Base-by-base conservation (phyloP, 1,284 basidiomycete genomes). In the Waitea zeae region DNA sequence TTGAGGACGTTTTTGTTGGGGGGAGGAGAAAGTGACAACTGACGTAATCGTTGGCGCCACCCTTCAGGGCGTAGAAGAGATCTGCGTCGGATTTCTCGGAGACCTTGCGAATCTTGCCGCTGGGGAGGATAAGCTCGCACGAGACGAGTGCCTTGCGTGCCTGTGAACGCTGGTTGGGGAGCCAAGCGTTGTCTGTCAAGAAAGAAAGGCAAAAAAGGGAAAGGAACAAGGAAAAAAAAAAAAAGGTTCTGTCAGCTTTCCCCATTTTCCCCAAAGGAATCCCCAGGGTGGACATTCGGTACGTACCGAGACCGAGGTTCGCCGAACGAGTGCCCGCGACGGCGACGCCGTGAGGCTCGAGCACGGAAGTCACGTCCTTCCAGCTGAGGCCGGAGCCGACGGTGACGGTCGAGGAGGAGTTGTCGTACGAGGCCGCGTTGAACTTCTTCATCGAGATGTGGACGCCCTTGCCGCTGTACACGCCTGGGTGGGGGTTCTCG, bases 21-120 rank as follows among this genome's bases (percentile, higher is more conserved):
- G 11, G 5, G 2, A n/a, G 11, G 29, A 9, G 9, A 26, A 9
- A n/a, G n/a, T 7, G n/a, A 9, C 9, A n/a, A 52, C 64, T 38
- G 37, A 70, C 72, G 40, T 69, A 74, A 44, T 74, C 74, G 41
- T 75, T 74, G 41, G 59, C 51, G n/a, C 70, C 67, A 28, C 70
- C 70, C 32, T 34, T 56, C 30, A 63, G 40, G n/a, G 50, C 58
- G 30, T 49, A 58, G 39, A 61, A 62, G 2, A 64, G 44, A 31
- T 61, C 54, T 1, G 45, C 34, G 31, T 53, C 40, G 3, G 37
- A 39, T 3, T 35, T 33, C 17, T 45, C 42, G 2, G 44, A 46
- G 11, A 56, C 55, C 1, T 39, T 41, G 3, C 44, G 49, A 14
- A 54, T 38, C 3, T 45, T 50, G 2, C 64, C 64, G 37, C 54